Evolutionary conservation across 2,329 filamentous ascomycete species (phyloP), one percentile per base, ranked within the genome.

Genomic region (Massarina eburnea): DNA sequence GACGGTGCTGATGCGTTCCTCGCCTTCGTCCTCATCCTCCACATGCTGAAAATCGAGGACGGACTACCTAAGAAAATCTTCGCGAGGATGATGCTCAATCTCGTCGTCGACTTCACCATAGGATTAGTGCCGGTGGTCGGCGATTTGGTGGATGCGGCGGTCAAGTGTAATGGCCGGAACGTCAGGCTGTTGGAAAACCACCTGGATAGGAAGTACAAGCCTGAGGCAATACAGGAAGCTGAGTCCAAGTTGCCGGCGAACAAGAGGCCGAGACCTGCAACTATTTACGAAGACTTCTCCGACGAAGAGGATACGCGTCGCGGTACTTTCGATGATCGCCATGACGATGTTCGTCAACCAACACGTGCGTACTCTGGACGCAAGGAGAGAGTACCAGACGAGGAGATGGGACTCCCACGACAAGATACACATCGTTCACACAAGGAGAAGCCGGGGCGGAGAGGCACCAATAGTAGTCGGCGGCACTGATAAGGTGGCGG

Each of bases 51-150:
- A 50, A 78, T 95, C 38, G 86, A 95, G 41, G 89, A 88, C 39
- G 89, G 88, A 12, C 80, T 97, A 4, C 85, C 86, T 1, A 54
- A 69, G 4, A 62, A 68, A 8, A 71, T 92, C 39, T 77, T 81
- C 45, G 68, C 80, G 21, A 80, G 80, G 62, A 97, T 99, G 94
- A 69, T 91, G 53, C 71, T 91, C 62, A 95, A 96, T 71, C 81
- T 96, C 45, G 60, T 79, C 3, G 48, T 91, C 32, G 89, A 95
- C 64, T 89, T 94, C 57, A 66, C 80, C 29, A 75, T 91, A 26
- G 89, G 89, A 5, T 72, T 94, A 2, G 75, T 92, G 1, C 89
- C 89, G 0, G 81, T 92, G 51, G 51, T 90, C 0, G 89, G 89
- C n/a, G 89, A 92, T 59, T 48, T 92, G 2, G 80, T 78, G 30